Evolutionary conservation across 257 asterid genomes (phyloP).

Genomic region (Linaria vulgaris): DNA sequence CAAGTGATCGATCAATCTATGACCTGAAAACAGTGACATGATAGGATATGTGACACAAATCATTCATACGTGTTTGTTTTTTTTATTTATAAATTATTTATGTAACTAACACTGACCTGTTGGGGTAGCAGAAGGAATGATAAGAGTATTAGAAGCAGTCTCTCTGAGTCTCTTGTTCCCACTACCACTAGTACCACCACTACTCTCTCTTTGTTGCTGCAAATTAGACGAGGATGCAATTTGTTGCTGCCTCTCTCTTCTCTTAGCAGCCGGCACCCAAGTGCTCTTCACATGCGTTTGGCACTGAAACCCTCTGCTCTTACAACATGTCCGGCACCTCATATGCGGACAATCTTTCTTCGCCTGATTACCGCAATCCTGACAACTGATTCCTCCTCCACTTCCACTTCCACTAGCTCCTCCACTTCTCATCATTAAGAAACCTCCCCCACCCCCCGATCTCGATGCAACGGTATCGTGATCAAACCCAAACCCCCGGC

Average conservation of each 20-base stretch:
- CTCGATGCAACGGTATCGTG: conserved; percentile 7
- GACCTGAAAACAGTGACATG: conserved; percentile 11
- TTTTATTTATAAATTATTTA: too few relatives aligned
- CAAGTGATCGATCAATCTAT: conserved; percentile 9
- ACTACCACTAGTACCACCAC: conserved; percentile 6
- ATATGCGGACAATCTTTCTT: conserved; percentile 79
- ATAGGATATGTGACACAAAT: too few relatives aligned
- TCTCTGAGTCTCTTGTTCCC: conserved; percentile 27
- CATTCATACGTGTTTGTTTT: too few relatives aligned
- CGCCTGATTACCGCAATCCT: conserved; percentile 87
- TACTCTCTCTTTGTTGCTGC: conserved; percentile 19
- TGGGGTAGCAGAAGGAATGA: conserved; percentile 31
- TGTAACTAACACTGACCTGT: conserved; percentile 53
- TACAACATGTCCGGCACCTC: conserved; percentile 94
- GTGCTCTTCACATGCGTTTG: conserved; percentile 80
- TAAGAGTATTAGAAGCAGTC: conserved; percentile 51
- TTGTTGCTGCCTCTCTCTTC: conserved; percentile 73
- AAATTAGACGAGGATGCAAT: conserved; percentile 33
- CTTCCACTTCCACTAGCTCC: conserved; percentile 48
- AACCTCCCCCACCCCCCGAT: conserved; percentile 56
- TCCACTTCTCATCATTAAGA: conserved; percentile 64
- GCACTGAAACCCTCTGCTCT: conserved; percentile 81
- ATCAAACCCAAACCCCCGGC: conserved; percentile 29
- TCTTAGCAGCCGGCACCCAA: conserved; percentile 89
- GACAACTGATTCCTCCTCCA: conserved; percentile 80